phyloP scores from a whole-genome alignment of 176 grass and related monocot species.

The Musa itinerans region DNA sequence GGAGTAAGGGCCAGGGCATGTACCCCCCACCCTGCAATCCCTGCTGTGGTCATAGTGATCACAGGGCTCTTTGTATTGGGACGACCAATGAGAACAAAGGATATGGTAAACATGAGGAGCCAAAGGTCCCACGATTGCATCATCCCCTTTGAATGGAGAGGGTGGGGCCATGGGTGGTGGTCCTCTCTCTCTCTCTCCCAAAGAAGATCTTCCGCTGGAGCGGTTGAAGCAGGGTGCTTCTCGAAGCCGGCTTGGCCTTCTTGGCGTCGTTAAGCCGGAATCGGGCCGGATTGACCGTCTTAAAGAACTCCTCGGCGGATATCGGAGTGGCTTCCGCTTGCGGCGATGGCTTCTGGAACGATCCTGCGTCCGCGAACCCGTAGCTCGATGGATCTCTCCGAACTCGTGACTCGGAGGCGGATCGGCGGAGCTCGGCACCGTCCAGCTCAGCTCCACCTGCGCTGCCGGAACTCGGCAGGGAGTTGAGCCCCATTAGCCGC shows the following conservation, averaged over 20 bases:
- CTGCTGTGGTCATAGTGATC: neutral
- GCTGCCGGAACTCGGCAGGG: slow-evolving; percentile 23
- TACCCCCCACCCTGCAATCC: neutral
- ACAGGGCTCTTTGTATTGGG: neutral
- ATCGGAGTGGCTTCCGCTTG: neutral
- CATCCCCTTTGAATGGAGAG: neutral
- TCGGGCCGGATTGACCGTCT: neutral
- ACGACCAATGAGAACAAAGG: slow-evolving; percentile 6
- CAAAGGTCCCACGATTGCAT: slow-evolving; percentile 16
- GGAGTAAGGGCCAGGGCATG: slow-evolving; percentile 6
- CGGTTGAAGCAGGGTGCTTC: neutral
- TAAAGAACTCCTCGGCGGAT: slow-evolving; percentile 7
- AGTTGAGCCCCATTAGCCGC: slow-evolving; percentile 83
- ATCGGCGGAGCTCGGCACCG: slow-evolving; percentile 56
- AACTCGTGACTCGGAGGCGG: slow-evolving; percentile 60
- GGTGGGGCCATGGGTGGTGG: neutral
- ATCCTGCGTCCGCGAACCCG: slow-evolving; percentile 42
- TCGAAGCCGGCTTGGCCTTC: neutral
- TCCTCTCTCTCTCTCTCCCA: neutral
- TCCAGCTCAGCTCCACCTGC: neutral
- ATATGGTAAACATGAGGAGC: neutral
- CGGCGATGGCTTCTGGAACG: slow-evolving; percentile 31
- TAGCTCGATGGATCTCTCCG: slow-evolving; percentile 43
- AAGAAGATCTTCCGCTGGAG: slow-evolving; percentile 59
- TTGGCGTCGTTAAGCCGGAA: neutral